Percentiles rank a stretch among this genome's conserved stretches.
Conservation (phyloP, 1,284 basidiomycete genomes). For the Rhodotorula sp. region DNA sequence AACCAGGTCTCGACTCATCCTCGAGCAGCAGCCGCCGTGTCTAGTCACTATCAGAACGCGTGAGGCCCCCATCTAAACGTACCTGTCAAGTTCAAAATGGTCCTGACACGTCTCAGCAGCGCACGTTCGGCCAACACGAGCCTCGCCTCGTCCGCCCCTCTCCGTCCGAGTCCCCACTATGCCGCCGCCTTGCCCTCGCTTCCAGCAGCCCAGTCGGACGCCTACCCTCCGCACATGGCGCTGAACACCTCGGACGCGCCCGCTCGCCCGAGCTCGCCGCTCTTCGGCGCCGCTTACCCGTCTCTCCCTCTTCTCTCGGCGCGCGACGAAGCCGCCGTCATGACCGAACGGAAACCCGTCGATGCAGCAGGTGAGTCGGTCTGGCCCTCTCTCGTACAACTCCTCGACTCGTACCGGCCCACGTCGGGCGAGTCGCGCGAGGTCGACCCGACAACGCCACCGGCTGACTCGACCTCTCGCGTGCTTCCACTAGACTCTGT, state of each 20-base stretch:
- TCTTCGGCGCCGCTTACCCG: background rate
- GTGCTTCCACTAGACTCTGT: background rate
- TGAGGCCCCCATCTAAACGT: background rate
- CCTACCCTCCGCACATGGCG: too few relatives aligned
- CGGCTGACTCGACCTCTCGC: background rate
- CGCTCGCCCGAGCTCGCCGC: background rate
- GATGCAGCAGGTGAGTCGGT: background rate
- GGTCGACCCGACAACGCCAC: background rate
- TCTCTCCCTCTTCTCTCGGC: background rate
- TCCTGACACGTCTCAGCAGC: slow-evolving; percentile 6
- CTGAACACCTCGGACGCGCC: too few relatives aligned
- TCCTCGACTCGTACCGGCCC: slow-evolving; percentile 1
- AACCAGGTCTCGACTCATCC: background rate
- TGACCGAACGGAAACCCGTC: background rate
- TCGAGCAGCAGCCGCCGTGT: background rate
- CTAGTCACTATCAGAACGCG: background rate
- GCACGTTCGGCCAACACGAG: background rate
- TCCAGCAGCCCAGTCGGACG: background rate
- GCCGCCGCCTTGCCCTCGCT: background rate
- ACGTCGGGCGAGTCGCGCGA: background rate
- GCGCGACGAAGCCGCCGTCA: background rate
- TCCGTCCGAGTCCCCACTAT: too few relatives aligned
- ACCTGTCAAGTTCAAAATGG: background rate
- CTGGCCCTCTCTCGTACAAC: background rate
- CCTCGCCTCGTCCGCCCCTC: too few relatives aligned